Percentiles rank a stretch among this genome's conserved stretches.
These are phyloP conservation scores for Begonia fuchsioides DNA, from an alignment of 306 rosid genomes.

Conservation along the genomic window DNA sequence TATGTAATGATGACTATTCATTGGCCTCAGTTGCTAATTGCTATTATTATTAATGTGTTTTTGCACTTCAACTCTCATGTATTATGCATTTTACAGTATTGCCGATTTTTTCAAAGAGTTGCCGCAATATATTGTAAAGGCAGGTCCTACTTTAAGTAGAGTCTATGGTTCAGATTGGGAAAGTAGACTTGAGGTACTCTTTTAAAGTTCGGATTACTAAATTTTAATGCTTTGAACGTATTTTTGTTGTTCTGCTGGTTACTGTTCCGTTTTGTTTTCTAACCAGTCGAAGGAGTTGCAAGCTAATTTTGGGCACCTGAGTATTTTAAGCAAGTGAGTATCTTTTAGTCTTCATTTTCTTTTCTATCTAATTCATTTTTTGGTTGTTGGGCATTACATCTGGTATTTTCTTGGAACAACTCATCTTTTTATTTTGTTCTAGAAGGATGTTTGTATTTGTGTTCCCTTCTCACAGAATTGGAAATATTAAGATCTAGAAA, in stretches of 20 bases:
- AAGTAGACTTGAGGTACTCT: conserved; percentile 69
- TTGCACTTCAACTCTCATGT: conserved; percentile 9
- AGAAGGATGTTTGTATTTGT: too few relatives aligned
- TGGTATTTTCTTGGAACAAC: neutral
- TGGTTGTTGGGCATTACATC: conserved; percentile 1
- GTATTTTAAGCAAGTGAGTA: conserved; percentile 76
- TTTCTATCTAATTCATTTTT: neutral
- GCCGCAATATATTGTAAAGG: conserved; percentile 84
- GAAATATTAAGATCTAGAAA: too few relatives aligned
- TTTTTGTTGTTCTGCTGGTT: conserved; percentile 12
- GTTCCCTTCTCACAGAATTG: too few relatives aligned
- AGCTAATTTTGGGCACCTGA: conserved; percentile 59
- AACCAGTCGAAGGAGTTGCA: conserved; percentile 74
- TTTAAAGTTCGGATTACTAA: conserved; percentile 1
- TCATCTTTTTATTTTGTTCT: neutral
- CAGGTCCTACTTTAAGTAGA: conserved; percentile 56
- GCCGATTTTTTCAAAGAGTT: conserved; percentile 85
- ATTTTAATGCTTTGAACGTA: neutral
- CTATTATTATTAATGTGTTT: neutral
- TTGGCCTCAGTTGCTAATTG: too few relatives aligned
- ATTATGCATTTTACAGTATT: conserved; percentile 37
- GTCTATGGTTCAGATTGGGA: conserved; percentile 87
- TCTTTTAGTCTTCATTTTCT: neutral
- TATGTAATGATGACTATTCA: conserved; percentile 10
- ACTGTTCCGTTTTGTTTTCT: conserved; percentile 8